Base-by-base conservation (phyloP, 2,329 filamentous ascomycete genomes). In the Cryphonectria radicalis region DNA sequence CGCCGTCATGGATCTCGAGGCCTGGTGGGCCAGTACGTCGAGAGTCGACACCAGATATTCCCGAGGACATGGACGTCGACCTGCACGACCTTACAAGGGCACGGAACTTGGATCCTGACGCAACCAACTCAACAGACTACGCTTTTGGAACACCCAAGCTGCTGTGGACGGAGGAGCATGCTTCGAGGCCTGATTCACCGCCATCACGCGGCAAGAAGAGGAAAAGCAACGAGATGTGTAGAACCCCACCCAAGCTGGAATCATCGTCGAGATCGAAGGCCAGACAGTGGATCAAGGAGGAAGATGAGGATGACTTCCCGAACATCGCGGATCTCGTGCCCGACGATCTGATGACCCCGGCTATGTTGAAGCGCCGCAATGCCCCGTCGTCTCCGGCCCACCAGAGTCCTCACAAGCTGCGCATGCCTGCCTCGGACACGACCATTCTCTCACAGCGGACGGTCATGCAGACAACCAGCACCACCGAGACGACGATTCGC, bases 281-380 rank as follows among this genome's bases (percentile, higher is more conserved):
- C 46, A 74, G 50, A 62, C 19, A 65, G 50, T 69, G 70, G 11
- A 76, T 77, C 37, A 77, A 80, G 17, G 77, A 78, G 19, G 79
- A 77, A 22, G 79, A 81, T 4, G 77, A 84, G 19, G 83, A 84
- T 46, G 83, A 86, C 25, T 89, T 88, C 63, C 86, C 86, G 0
- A 87, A 90, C 73, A 84, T 90, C 10, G 83, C 86, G 73, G 81
- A 88, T 64, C 77, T 82, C 43, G 74, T 82, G 6, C 77, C 79
- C 46, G 77, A 78, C 22, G 78, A 79, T 50, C 68, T 74, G 55
- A 68, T 77, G 67, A 74, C 76, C 17, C 74, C 75, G n/a, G 73
- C 75, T 35, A 74, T 74, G 42, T 46, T 72, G 59, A 69, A 66
- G 63, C 72, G 72, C 28, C 70, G 70, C 50, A 69, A 66, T 43